Evolutionary conservation across 192 early-diverging fungal genomes (phyloP).

Genomic region (Backusella morwellensis): DNA sequence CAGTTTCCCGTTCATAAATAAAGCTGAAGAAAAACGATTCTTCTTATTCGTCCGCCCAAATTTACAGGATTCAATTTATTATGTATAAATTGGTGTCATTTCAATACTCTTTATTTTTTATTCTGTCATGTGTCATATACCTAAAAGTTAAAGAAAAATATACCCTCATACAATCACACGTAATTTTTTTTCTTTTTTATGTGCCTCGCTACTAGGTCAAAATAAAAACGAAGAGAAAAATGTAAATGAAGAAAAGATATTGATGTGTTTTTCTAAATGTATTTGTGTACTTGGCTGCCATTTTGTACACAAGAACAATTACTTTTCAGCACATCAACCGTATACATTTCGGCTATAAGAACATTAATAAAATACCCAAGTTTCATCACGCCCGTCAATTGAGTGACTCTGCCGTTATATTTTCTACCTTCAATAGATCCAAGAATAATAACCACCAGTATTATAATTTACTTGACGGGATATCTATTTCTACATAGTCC

Average conservation of each 20-base stretch:
- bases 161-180: background rate
- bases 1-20: background rate
- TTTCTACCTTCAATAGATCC: background rate
- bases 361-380: background rate
- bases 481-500: background rate
- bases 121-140: background rate
- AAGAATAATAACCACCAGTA: background rate
- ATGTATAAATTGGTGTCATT: background rate
- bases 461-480: background rate
- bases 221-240: background rate
- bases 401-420: background rate
- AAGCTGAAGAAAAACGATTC: background rate
- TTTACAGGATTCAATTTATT: background rate
- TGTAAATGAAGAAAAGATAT: background rate
- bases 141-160: background rate
- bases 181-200: background rate
- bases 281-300: too few species aligned
- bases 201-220: background rate
- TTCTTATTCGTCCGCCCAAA: background rate
- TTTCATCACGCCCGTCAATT: background rate
- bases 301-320: background rate
- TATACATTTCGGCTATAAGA: background rate
- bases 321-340: background rate
- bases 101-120: background rate
- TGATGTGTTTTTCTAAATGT: too few species aligned